Conservation (phyloP, 257 asterid genomes). For the Cynanchum wilfordii region DNA sequence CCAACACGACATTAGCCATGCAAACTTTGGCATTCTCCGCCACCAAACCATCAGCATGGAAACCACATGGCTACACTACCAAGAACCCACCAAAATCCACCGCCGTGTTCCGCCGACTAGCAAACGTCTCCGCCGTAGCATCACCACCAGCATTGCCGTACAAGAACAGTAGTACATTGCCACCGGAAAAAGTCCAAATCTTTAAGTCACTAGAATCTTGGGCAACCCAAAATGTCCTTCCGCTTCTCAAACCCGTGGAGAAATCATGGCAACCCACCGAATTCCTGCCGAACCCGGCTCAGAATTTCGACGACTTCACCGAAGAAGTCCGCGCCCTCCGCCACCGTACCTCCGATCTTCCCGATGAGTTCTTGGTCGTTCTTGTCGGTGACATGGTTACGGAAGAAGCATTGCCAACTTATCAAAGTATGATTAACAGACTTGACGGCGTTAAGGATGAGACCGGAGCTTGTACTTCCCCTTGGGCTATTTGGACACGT, state of each 20-base stretch:
- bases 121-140: background rate
- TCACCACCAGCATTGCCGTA: background rate
- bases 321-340: background rate
- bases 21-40: background rate
- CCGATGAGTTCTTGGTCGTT: background rate
- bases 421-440: slow-evolving; percentile 4
- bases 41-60: background rate
- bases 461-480: background rate
- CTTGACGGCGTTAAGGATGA: background rate
- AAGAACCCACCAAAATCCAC: background rate
- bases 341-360: background rate
- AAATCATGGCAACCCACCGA: slow-evolving; percentile 6
- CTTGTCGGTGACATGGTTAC: slow-evolving; percentile 7
- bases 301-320: background rate
- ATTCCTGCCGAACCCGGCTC: slow-evolving; percentile 5
- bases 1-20: background rate
- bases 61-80: background rate
- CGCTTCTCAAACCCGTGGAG: background rate
- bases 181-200: background rate
- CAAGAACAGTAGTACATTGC: background rate
- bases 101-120: background rate
- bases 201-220: slow-evolving; percentile 2
- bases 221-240: background rate
- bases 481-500: slow-evolving; percentile 7
- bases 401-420: slow-evolving; percentile 3